Conservation (phyloP, 2,329 filamentous ascomycete genomes). For the Fusarium sp. region DNA sequence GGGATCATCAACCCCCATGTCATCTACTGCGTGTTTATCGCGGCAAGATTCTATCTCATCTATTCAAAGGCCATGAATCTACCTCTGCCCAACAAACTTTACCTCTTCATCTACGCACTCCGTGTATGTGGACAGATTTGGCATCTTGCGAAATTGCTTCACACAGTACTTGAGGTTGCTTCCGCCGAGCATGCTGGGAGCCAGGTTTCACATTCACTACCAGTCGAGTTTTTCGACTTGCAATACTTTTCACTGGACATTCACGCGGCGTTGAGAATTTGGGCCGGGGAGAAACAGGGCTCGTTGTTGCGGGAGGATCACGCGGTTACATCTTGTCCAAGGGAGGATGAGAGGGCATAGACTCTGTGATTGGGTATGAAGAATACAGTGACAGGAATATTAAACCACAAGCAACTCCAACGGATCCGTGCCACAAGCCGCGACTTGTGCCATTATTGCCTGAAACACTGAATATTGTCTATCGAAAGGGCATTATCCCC, state of each 20-base stretch:
- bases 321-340: background rate
- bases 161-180: constrained; percentile 10
- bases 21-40: constrained; percentile 8
- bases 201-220: background rate
- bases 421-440: background rate
- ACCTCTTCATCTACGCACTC: constrained; percentile 18
- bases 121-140: constrained; percentile 10
- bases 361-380: background rate
- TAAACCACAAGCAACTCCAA: background rate
- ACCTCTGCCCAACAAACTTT: constrained; percentile 3
- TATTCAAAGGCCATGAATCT: constrained; percentile 9
- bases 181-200: background rate
- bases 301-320: background rate
- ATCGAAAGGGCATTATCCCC: background rate
- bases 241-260: constrained; percentile 21
- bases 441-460: background rate
- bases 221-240: constrained; percentile 8
- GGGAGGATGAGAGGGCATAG: background rate
- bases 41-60: constrained; percentile 18
- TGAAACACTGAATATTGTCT: background rate
- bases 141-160: constrained; percentile 6
- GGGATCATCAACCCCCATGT: constrained; percentile 9
- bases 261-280: background rate
- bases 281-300: constrained; percentile 3
- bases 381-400: background rate